These are phyloP conservation scores for Metarhizium brunneum DNA, from an alignment of 2,329 filamentous ascomycete species.

Conservation along the genomic window DNA sequence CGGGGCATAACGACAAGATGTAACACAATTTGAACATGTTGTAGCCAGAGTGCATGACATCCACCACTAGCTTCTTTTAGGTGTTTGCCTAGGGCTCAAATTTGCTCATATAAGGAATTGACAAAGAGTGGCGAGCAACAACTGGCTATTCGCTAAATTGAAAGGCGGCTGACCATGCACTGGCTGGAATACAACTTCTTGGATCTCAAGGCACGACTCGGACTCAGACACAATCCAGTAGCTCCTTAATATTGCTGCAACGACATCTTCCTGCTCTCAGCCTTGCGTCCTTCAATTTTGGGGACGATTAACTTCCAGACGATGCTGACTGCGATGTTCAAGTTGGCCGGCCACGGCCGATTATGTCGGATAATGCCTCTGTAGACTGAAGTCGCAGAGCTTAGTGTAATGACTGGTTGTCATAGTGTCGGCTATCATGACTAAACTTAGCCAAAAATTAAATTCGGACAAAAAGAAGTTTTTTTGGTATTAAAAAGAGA, in stretches of 20 bases:
- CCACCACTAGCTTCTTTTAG: not conserved
- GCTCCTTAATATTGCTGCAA: constrained; percentile 1
- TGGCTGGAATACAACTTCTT: constrained; percentile 8
- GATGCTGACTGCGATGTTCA: constrained; percentile 2
- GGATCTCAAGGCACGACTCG: constrained; percentile 7
- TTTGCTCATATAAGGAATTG: constrained; percentile 8
- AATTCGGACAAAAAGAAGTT: too few species aligned
- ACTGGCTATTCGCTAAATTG: constrained; percentile 7
- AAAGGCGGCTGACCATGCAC: constrained; percentile 6
- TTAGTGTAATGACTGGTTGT: not conserved
- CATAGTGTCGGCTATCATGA: too few species aligned
- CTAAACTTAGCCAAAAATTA: too few species aligned
- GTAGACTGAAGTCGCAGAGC: not conserved
- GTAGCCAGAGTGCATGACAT: constrained; percentile 1
- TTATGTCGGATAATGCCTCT: too few species aligned
- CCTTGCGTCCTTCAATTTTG: constrained; percentile 1
- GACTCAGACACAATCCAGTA: constrained; percentile 3
- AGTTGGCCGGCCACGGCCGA: not conserved
- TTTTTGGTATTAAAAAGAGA: too few species aligned
- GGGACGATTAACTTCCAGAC: constrained; percentile 4
- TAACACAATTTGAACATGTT: not conserved
- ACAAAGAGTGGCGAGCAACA: constrained; percentile 8
- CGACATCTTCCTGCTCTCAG: not conserved
- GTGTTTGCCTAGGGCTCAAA: constrained; percentile 1
- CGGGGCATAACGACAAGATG: not conserved